Evolutionary conservation across 108 stramenopile genomes (phyloP), one percentile per base, ranked within the genome.

Genomic region (Stephanodiscus minutulus): DNA sequence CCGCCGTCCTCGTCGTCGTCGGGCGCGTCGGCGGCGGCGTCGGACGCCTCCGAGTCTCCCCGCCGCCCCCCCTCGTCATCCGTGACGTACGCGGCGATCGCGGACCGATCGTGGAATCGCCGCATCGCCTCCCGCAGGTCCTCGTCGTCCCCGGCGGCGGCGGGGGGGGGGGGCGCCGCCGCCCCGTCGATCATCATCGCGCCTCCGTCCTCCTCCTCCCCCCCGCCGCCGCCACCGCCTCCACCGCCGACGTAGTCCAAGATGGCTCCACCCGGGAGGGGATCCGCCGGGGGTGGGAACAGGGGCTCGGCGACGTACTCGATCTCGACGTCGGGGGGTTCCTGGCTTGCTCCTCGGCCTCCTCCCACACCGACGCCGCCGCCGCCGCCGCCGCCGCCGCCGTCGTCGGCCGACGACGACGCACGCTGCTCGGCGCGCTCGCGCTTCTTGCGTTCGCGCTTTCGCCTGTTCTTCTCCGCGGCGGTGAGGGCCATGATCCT

Each of bases 381-480:
- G 20, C n/a, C 18, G 0, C 33, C 36, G 15, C n/a, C 33, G 5
- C 33, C 57, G 28, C 36, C 29, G 25, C 6, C 49, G 22, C 36
- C 39, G 2, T 54, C 53, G 37, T 33, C 64, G 6, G 63, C 28
- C 49, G 39, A 31, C 64, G 69, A 7, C n/a, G n/a, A n/a, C n/a
- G n/a, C n/a, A n/a, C 60, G 66, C 36, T 82, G 70, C 37, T 74
- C 65, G 25, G 72, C 64, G 8, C 76, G 78, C 50, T 81, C 67
- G 29, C 62, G 76, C 79, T 96, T 96, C 74, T 93, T 93, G 76
- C 92, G 89, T 52, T 91, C 89, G 41, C 93, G 89, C 76, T 94
- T 92, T 39, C 89, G 89, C 36, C 79, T 82, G 70, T 94, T 94
- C 49, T 77, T 78, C 67, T 94, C 91, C 15, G 93, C 91, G n/a